A percentile compares a stretch with the other conserved stretches of the same genome.
phyloP scores from a whole-genome alignment of 805 yeast genomes.

The Wickerhamiella azyma region DNA sequence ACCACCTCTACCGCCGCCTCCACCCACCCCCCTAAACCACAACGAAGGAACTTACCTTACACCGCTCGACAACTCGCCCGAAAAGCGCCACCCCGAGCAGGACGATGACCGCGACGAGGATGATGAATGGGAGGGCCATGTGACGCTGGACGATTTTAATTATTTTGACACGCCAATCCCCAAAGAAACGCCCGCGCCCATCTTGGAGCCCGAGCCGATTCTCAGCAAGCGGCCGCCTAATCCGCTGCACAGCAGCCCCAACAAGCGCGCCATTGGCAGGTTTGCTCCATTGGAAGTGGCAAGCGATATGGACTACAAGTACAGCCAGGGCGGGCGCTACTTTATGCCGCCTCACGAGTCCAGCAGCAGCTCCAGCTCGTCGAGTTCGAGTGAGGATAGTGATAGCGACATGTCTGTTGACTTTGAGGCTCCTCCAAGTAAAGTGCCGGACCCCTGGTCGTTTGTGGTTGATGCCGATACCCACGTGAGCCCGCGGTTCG shows the following conservation, averaged over 20 bases:
- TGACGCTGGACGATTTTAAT: conserved; percentile 31
- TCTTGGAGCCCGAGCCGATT: neutral
- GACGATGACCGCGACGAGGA: conserved; percentile 4
- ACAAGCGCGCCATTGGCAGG: conserved; percentile 37
- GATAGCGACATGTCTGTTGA: neutral
- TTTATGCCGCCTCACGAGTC: conserved; percentile 27
- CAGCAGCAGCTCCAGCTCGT: neutral
- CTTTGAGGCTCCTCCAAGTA: neutral
- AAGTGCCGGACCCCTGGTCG: conserved; percentile 6
- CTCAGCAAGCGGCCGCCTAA: neutral
- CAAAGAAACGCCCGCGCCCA: neutral
- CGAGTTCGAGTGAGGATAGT: neutral
- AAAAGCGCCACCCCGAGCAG: neutral
- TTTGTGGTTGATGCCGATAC: neutral
- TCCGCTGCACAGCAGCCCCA: neutral
- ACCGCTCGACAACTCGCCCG: conserved; percentile 7
- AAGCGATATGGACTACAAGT: conserved; percentile 68
- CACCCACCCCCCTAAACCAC: neutral
- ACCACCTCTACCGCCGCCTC: conserved; percentile 11
- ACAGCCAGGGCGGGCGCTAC: conserved; percentile 81
- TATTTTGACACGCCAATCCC: conserved; percentile 24
- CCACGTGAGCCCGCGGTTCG: neutral
- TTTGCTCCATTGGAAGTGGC: conserved; percentile 67
- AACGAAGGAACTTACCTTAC: conserved; percentile 7
- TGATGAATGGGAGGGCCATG: conserved; percentile 22